These are phyloP conservation scores for Acanthamoeba sp. DNA, from an alignment of 208 protist genomes.

Conservation along the genomic window DNA sequence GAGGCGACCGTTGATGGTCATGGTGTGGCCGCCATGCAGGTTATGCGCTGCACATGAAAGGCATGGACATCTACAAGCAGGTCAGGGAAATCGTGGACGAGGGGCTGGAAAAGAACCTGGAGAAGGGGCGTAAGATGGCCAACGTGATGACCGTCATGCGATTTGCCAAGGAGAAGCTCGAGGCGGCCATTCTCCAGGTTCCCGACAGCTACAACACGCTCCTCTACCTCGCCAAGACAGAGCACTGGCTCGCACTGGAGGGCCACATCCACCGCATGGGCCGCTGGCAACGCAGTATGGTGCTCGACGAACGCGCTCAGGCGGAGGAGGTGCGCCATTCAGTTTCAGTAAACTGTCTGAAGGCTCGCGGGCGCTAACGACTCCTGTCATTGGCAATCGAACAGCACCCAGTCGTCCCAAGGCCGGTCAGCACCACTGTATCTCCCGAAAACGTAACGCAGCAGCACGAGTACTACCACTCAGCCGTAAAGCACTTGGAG, in stretches of 20 bases:
- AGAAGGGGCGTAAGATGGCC: background rate
- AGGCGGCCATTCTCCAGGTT: background rate
- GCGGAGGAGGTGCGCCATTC: too few relatives aligned
- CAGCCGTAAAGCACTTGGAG: background rate
- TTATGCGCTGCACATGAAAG: conserved; percentile 35
- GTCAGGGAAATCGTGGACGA: background rate
- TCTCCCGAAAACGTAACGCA: background rate
- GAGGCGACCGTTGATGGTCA: too few relatives aligned
- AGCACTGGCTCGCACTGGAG: background rate
- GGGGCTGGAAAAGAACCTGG: background rate
- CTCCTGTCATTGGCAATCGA: too few relatives aligned
- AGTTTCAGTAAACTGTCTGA: too few relatives aligned
- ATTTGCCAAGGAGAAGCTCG: conserved; percentile 57
- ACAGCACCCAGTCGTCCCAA: too few relatives aligned
- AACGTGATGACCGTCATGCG: conserved; percentile 36
- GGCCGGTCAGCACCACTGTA: background rate
- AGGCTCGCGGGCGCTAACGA: too few relatives aligned
- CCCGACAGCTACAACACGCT: conserved; percentile 43
- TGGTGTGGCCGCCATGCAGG: background rate
- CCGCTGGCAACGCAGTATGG: background rate
- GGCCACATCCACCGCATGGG: background rate
- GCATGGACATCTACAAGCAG: background rate
- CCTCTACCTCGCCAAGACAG: background rate
- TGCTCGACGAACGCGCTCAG: too few relatives aligned
- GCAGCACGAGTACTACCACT: background rate